Evolutionary conservation across 768 basidiomycete species (phyloP).

Genomic region (Suillus americanus): DNA sequence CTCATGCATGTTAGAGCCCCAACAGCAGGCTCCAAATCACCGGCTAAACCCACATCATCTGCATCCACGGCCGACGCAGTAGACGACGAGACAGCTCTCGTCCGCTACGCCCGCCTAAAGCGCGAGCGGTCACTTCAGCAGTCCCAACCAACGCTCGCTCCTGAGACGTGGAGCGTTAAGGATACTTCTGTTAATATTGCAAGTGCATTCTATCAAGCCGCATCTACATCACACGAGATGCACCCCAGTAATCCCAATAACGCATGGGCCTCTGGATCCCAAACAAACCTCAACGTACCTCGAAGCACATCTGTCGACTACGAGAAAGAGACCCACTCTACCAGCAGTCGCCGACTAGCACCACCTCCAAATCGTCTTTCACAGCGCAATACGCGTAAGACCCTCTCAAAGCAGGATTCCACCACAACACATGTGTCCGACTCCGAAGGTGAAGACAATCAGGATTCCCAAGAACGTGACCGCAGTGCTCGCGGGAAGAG

Average conservation of each 20-base stretch:
- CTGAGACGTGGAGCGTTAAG: slow-evolving; percentile 71
- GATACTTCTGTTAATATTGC: slow-evolving; percentile 89
- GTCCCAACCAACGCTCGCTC: slow-evolving; percentile 37
- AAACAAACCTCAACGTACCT: slow-evolving; percentile 48
- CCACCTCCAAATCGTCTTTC: slow-evolving; percentile 55
- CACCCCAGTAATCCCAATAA: slow-evolving; percentile 52
- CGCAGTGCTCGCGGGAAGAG: slow-evolving; percentile 59
- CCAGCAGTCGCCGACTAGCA: slow-evolving; percentile 55
- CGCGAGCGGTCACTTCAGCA: slow-evolving; percentile 36
- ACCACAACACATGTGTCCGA: slow-evolving; percentile 56
- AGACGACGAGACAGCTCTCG: slow-evolving; percentile 45
- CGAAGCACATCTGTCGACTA: slow-evolving; percentile 82
- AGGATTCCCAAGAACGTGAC: slow-evolving; percentile 26
- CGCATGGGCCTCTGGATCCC: slow-evolving; percentile 65
- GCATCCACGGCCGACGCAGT: slow-evolving; percentile 39
- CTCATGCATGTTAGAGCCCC: slow-evolving; percentile 47
- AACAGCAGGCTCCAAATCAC: slow-evolving; percentile 55
- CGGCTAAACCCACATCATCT: slow-evolving; percentile 49
- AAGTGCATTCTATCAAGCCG: slow-evolving; percentile 76
- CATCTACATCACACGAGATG: slow-evolving; percentile 42
- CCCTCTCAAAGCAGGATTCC: slow-evolving; percentile 57
- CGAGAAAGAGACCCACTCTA: slow-evolving; percentile 61
- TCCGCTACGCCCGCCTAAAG: slow-evolving; percentile 48
- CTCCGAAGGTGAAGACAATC: slow-evolving; percentile 60
- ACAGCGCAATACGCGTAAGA: slow-evolving; percentile 39